These are phyloP conservation scores for Arabis alpina DNA, from an alignment of 345 rosid species.

Conservation along the genomic window DNA sequence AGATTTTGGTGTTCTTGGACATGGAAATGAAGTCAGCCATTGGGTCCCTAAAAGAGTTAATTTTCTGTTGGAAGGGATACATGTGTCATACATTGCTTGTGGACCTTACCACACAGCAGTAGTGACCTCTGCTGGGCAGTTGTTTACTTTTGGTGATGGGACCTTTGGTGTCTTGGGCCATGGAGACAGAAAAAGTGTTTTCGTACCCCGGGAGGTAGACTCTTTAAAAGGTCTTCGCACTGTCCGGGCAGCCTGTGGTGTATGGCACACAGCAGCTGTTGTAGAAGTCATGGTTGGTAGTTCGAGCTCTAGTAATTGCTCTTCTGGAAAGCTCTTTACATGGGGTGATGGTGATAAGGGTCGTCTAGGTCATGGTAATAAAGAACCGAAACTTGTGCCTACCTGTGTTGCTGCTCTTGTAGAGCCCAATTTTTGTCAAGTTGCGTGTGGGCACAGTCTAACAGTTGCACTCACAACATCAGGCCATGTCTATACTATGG, in stretches of 20 bases:
- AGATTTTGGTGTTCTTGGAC: conserved; percentile 64
- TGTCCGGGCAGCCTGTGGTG: conserved; percentile 67
- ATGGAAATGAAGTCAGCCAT: conserved; percentile 57
- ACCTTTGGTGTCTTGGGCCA: conserved; percentile 83
- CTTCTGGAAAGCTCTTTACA: conserved; percentile 92
- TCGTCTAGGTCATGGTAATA: conserved; percentile 97
- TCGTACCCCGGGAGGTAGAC: conserved; percentile 69
- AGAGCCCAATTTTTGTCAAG: conserved; percentile 94
- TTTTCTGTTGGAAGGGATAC: conserved; percentile 63
- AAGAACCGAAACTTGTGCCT: conserved; percentile 88
- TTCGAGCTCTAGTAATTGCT: conserved; percentile 91
- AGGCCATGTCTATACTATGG: conserved; percentile 94
- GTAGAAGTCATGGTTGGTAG: conserved; percentile 96
- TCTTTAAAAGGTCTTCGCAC: conserved; percentile 63
- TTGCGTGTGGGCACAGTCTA: conserved; percentile 92
- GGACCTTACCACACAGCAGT: conserved; percentile 84
- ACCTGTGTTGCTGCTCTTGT: conserved; percentile 97
- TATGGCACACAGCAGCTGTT: conserved; percentile 93
- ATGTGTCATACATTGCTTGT: conserved; percentile 67
- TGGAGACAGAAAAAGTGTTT: conserved; percentile 59
- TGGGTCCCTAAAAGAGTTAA: conserved; percentile 63
- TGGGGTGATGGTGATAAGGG: conserved; percentile 99
- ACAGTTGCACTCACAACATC: conserved; percentile 88
- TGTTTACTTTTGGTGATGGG: conserved; percentile 85
- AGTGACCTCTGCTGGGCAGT: conserved; percentile 64